phyloP scores from a whole-genome alignment of 148 eudicot species.

The Vaccinium darrowii region DNA sequence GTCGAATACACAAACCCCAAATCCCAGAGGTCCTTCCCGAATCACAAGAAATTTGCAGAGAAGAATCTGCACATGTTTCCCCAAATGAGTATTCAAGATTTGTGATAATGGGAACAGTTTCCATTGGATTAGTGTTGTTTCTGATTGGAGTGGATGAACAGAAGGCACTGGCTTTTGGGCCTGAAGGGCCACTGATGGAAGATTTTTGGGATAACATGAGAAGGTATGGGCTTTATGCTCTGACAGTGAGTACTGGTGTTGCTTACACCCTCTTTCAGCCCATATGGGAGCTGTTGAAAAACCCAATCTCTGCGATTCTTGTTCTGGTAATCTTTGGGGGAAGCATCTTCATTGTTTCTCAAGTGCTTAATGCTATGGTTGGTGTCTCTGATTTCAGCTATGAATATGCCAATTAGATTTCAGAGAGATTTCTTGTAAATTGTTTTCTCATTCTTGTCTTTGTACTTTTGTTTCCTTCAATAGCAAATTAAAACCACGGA shows the following conservation, averaged over 20 bases:
- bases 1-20: neutral
- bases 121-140: neutral
- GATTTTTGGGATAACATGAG: constrained; percentile 57
- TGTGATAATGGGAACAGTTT: neutral
- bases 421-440: neutral
- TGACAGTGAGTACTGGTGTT: constrained; percentile 52
- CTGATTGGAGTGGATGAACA: constrained; percentile 7
- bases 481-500: neutral
- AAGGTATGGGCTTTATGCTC: constrained; percentile 47
- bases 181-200: constrained; percentile 10
- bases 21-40: neutral
- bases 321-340: neutral
- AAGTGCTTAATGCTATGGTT: constrained; percentile 47
- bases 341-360: constrained; percentile 11
- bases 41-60: neutral
- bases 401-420: constrained; percentile 37
- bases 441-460: neutral
- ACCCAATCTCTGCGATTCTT: constrained; percentile 2
- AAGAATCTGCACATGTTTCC: neutral
- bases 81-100: neutral
- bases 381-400: constrained; percentile 47
- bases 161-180: constrained; percentile 8
- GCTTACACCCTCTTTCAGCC: constrained; percentile 17
- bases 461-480: neutral
- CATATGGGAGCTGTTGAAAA: constrained; percentile 4